Conservation (phyloP, 768 basidiomycete species). For the Mycena epipterygia region DNA sequence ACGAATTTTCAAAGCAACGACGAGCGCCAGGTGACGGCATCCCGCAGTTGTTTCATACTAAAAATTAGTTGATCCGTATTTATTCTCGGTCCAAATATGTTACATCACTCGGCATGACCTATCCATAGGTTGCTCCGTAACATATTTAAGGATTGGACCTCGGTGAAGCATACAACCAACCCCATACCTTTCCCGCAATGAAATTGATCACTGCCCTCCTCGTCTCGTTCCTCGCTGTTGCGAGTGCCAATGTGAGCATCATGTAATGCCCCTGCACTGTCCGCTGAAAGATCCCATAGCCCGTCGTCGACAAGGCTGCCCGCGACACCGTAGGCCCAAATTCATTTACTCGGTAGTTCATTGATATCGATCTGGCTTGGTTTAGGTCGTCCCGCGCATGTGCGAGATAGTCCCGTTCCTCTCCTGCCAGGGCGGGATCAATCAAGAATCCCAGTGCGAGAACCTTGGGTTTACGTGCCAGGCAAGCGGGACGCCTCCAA, state of each 20-base stretch:
- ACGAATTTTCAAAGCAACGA: too few species aligned
- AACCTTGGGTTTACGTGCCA: background rate
- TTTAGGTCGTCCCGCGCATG: too few species aligned
- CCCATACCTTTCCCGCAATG: conserved; percentile 1
- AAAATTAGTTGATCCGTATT: too few species aligned
- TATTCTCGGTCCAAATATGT: too few species aligned
- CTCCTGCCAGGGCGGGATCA: conserved; percentile 12
- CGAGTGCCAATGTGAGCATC: conserved; percentile 14
- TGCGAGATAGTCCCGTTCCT: conserved; percentile 19
- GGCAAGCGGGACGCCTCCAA: conserved; percentile 5
- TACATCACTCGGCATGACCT: too few species aligned
- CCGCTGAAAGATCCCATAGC: too few species aligned
- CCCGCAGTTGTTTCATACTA: too few species aligned
- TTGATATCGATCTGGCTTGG: background rate
- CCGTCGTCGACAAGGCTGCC: background rate
- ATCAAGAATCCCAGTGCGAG: conserved; percentile 14
- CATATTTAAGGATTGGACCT: too few species aligned
- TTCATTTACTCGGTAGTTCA: too few species aligned
- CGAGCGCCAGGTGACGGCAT: too few species aligned
- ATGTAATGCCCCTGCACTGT: background rate
- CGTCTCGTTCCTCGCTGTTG: conserved; percentile 18
- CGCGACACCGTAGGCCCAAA: too few species aligned
- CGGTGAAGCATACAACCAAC: background rate
- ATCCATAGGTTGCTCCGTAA: too few species aligned
- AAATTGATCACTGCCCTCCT: conserved; percentile 12